Evolutionary conservation across 257 asterid species (phyloP).

Genomic region (Prunella vulgaris): DNA sequence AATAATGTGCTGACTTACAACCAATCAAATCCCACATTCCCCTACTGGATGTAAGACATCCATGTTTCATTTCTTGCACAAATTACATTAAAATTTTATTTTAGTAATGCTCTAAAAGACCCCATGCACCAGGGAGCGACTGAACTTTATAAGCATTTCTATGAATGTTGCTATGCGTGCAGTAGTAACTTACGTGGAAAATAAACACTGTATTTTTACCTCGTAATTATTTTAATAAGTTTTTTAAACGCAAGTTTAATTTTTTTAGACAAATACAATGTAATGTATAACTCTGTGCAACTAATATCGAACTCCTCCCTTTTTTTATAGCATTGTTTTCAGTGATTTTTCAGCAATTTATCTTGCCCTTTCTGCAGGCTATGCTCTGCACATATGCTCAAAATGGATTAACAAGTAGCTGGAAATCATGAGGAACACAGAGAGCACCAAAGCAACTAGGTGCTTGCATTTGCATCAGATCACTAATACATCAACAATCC

Average conservation of each 20-base stretch:
- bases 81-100: too few relatives aligned
- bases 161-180: background rate
- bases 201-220: background rate
- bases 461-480: slow-evolving; percentile 7
- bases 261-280: background rate
- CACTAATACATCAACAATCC: background rate
- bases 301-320: background rate
- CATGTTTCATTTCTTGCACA: background rate
- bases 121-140: background rate
- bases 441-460: background rate
- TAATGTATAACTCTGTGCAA: background rate
- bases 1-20: background rate
- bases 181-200: background rate
- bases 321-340: background rate
- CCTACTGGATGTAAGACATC: background rate
- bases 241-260: background rate
- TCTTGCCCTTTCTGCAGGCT: background rate
- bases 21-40: background rate
- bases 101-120: background rate
- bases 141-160: background rate
- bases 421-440: background rate
- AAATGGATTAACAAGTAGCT: background rate
- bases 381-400: background rate
- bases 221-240: background rate
- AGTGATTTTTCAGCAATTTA: background rate